phyloP scores from a whole-genome alignment of 192 early-diverging fungal species.

The Coemansia guatemalensis region DNA sequence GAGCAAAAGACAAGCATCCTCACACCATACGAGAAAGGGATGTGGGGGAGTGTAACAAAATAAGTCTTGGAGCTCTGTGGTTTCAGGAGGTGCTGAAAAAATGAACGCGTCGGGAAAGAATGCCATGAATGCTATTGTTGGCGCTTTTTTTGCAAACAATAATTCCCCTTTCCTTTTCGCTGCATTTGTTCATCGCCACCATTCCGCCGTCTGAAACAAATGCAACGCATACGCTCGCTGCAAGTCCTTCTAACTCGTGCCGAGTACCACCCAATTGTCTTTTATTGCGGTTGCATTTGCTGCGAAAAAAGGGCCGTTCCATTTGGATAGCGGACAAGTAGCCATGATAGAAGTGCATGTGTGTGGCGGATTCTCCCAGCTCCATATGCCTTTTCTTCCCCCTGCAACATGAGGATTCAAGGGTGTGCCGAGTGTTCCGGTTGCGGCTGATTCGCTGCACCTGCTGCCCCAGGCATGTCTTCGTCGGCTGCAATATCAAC shows the following conservation, averaged over 20 bases:
- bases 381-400: too few species aligned
- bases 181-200: not conserved
- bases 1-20: not conserved
- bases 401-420: not conserved
- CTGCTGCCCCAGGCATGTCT: conserved; percentile 18
- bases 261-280: not conserved
- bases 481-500: conserved; percentile 52
- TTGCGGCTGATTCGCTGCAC: not conserved
- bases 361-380: not conserved
- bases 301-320: not conserved
- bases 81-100: not conserved
- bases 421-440: not conserved
- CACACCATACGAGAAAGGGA: not conserved
- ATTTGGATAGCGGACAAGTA: too few species aligned
- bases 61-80: not conserved
- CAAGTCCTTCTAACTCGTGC: not conserved
- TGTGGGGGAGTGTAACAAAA: not conserved
- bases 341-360: too few species aligned
- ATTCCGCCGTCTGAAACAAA: not conserved
- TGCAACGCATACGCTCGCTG: not conserved
- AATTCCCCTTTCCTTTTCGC: not conserved
- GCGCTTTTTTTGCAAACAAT: not conserved
- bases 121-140: not conserved
- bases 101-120: not conserved
- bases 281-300: not conserved